Conservation (phyloP, 192 early-diverging fungal species). For the Linnemannia schmuckeri region DNA sequence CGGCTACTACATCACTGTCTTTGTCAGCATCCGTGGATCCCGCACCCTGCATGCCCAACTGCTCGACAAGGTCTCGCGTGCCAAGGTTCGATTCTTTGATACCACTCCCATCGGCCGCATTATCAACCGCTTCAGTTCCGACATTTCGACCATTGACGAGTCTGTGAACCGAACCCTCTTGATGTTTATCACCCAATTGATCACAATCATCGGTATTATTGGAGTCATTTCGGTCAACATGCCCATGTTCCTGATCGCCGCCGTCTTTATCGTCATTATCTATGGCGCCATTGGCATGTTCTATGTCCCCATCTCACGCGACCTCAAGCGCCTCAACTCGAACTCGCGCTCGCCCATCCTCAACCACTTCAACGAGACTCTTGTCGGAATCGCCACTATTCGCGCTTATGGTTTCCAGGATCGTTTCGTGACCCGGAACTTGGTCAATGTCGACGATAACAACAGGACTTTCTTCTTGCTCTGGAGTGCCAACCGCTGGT, state of each 20-base stretch:
- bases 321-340: slow-evolving; percentile 90
- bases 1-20: slow-evolving; percentile 50
- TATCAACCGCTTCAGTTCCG: slow-evolving; percentile 90
- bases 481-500: slow-evolving; percentile 91
- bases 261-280: slow-evolving; percentile 65
- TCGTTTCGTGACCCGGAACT: slow-evolving; percentile 72
- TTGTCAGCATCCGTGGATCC: slow-evolving; percentile 65
- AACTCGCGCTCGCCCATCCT: slow-evolving; percentile 47
- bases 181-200: slow-evolving; percentile 59
- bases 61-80: slow-evolving; percentile 70
- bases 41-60: slow-evolving; percentile 66
- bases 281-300: slow-evolving; percentile 72
- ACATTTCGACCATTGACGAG: slow-evolving; percentile 86
- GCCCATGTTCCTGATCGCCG: slow-evolving; percentile 79
- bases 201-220: slow-evolving; percentile 68
- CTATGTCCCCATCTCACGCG: slow-evolving; percentile 85
- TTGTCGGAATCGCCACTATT: slow-evolving; percentile 82
- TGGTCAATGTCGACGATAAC: slow-evolving; percentile 76
- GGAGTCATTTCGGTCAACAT: slow-evolving; percentile 73
- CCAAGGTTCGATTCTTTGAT: slow-evolving; percentile 90
- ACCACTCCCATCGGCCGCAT: slow-evolving; percentile 86
- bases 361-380: slow-evolving; percentile 78
- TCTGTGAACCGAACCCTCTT: slow-evolving; percentile 58
- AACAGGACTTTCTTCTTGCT: slow-evolving; percentile 89
- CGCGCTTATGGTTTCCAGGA: slow-evolving; percentile 84